Percentiles rank a stretch among this genome's conserved stretches.
Evolutionary conservation across 306 rosid species (phyloP).

Genomic region (Urtica urens): DNA sequence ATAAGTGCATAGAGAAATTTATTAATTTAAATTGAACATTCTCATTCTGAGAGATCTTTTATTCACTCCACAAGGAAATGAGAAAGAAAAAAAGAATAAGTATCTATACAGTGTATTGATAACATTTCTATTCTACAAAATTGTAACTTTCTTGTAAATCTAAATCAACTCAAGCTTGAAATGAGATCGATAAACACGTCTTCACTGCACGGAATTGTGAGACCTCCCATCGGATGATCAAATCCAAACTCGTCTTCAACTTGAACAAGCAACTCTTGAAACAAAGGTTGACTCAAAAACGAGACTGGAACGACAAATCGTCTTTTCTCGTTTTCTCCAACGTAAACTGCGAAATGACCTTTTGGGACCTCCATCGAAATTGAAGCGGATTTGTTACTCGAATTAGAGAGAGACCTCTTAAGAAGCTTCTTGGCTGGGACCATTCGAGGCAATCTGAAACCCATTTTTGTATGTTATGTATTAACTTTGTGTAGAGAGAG

Average conservation of each 20-base stretch:
- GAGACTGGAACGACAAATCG: constrained; percentile 19
- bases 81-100: not conserved
- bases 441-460: constrained; percentile 7
- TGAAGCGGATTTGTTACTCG: constrained; percentile 2
- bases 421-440: constrained; percentile 8
- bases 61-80: not conserved
- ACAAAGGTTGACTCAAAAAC: constrained; percentile 29
- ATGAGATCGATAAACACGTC: not conserved
- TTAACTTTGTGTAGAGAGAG: no score
- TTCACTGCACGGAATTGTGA: not conserved
- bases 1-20: no score
- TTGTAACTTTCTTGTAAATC: not conserved
- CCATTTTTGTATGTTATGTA: not conserved
- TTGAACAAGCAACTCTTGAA: constrained; percentile 22
- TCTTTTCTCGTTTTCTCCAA: constrained; percentile 26
- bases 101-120: not conserved
- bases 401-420: not conserved
- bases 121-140: not conserved
- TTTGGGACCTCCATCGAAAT: constrained; percentile 23
- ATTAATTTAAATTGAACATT: no score
- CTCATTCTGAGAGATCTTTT: no score
- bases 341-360: constrained; percentile 37
- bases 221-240: constrained; percentile 38
- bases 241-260: constrained; percentile 12
- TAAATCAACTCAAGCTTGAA: not conserved